These are phyloP conservation scores for Salix udensis DNA, from an alignment of 345 rosid species.

Conservation along the genomic window DNA sequence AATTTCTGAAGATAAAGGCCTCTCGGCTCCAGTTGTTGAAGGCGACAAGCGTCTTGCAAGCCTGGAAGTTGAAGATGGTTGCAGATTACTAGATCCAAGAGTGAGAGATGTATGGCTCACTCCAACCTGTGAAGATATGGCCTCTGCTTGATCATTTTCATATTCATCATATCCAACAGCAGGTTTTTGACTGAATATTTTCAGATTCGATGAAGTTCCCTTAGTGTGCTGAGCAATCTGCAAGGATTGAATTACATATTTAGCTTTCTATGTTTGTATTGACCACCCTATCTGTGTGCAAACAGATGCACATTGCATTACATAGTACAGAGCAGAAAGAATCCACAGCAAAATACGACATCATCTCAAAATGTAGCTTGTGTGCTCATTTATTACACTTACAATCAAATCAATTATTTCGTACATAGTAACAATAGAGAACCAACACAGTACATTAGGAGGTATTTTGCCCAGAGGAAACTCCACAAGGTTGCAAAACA, in stretches of 20 bases:
- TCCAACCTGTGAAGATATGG: slow-evolving; percentile 46
- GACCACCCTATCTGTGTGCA: slow-evolving; percentile 1
- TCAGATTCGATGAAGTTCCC: slow-evolving; percentile 43
- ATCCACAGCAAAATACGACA: background rate
- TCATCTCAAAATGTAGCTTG: background rate
- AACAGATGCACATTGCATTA: background rate
- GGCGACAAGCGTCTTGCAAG: slow-evolving; percentile 41
- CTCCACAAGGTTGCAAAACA: background rate
- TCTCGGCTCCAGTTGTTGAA: slow-evolving; percentile 38
- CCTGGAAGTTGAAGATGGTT: slow-evolving; percentile 39
- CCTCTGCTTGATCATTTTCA: slow-evolving; percentile 53
- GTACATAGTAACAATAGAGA: background rate
- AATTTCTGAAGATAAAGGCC: slow-evolving; percentile 35
- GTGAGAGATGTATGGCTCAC: slow-evolving; percentile 43
- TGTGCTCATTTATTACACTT: background rate
- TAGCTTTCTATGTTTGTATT: slow-evolving; percentile 17
- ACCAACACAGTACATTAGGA: background rate
- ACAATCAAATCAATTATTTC: background rate
- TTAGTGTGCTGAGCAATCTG: slow-evolving; percentile 47
- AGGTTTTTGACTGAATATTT: slow-evolving; percentile 42
- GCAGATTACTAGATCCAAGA: slow-evolving; percentile 46
- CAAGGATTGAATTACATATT: slow-evolving; percentile 11
- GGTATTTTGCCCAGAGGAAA: background rate
- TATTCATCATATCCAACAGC: slow-evolving; percentile 39
- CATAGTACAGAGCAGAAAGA: background rate